phyloP scores from a whole-genome alignment of 1,139 yeast genomes.

The Fermentozyma sake region DNA sequence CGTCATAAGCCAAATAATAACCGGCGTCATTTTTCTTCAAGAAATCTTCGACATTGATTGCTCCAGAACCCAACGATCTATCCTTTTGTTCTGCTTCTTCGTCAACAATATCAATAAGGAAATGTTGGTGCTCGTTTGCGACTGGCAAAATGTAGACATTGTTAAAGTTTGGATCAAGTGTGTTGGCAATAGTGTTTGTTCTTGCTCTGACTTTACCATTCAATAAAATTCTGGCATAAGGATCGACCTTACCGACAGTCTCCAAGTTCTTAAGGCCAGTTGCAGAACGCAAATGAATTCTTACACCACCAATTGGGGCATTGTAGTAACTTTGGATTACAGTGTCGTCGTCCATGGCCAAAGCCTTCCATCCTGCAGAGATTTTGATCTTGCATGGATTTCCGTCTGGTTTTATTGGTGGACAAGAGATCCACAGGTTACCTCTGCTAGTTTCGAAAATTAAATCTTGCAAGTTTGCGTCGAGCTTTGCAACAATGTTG shows the following conservation, averaged over 20 bases:
- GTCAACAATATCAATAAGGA: slow-evolving; percentile 58
- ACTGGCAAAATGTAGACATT: slow-evolving; percentile 60
- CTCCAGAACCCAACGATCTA: slow-evolving; percentile 57
- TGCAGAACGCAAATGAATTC: slow-evolving; percentile 55
- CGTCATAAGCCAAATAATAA: slow-evolving; percentile 47
- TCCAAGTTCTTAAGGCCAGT: slow-evolving; percentile 55
- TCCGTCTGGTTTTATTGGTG: slow-evolving; percentile 24
- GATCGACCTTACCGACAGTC: slow-evolving; percentile 67
- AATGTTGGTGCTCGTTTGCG: slow-evolving; percentile 55
- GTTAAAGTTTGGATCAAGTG: slow-evolving; percentile 54
- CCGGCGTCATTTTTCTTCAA: slow-evolving; percentile 44
- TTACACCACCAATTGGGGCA: slow-evolving; percentile 64
- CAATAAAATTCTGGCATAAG: slow-evolving; percentile 56
- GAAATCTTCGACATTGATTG: slow-evolving; percentile 47
- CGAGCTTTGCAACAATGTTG: slow-evolving; percentile 48
- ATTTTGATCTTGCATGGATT: slow-evolving; percentile 49
- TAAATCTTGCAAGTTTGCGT: slow-evolving; percentile 51
- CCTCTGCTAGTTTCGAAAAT: slow-evolving; percentile 51
- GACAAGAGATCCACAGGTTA: slow-evolving; percentile 46
- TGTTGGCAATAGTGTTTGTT: slow-evolving; percentile 53
- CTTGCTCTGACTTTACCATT: slow-evolving; percentile 56
- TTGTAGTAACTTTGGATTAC: slow-evolving; percentile 39
- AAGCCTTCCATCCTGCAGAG: slow-evolving; percentile 68
- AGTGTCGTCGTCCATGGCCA: slow-evolving; percentile 49
- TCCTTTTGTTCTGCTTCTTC: slow-evolving; percentile 61